phyloP scores from a whole-genome alignment of 73 alveolate genomes.

The Paramecium primaurelia region DNA sequence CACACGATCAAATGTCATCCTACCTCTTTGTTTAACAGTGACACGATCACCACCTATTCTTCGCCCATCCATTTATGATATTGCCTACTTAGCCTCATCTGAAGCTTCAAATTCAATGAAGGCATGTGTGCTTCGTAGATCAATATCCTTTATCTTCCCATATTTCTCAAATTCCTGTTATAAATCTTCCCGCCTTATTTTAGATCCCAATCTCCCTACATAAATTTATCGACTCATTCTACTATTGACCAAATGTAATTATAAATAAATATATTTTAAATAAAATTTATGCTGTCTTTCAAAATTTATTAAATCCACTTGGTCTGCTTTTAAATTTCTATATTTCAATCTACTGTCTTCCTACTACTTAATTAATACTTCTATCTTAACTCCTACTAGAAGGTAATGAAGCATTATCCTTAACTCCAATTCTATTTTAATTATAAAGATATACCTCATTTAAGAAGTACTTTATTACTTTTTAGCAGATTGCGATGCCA shows the following conservation, averaged over 20 bases:
- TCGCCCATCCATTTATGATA: constrained; percentile 68
- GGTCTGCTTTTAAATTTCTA: background rate
- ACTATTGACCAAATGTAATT: background rate
- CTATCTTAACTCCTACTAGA: background rate
- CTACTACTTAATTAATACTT: background rate
- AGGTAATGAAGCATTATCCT: background rate
- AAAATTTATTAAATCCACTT: constrained; percentile 1
- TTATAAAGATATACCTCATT: background rate
- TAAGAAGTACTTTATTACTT: background rate
- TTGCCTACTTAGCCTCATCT: constrained; percentile 76
- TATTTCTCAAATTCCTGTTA: constrained; percentile 68
- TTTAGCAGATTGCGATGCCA: background rate
- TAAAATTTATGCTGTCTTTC: background rate
- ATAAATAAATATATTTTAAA: background rate
- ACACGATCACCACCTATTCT: constrained; percentile 69
- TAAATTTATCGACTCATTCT: constrained; percentile 66
- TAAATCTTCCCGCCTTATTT: constrained; percentile 66
- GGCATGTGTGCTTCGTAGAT: constrained; percentile 72
- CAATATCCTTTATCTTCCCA: constrained; percentile 71
- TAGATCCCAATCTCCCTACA: constrained; percentile 72
- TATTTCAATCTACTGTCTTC: background rate
- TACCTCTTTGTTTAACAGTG: constrained; percentile 53
- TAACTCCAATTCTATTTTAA: background rate
- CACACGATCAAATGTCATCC: background rate
- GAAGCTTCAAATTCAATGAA: constrained; percentile 72